phyloP scores from a whole-genome alignment of 306 rosid genomes.

The Crotalaria pallida region DNA sequence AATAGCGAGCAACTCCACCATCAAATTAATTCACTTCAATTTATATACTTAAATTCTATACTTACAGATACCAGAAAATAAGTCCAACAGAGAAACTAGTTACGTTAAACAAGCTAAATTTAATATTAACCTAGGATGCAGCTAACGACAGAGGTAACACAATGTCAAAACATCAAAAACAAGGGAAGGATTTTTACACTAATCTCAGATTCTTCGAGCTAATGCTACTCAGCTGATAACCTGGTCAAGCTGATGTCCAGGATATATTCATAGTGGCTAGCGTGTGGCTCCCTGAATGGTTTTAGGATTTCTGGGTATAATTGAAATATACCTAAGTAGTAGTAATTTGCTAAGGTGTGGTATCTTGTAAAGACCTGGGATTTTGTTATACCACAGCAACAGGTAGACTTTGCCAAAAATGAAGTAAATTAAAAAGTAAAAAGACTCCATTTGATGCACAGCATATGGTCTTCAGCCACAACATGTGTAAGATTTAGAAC shows the following conservation, averaged over 20 bases:
- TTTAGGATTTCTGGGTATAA: background rate
- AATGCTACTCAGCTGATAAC: background rate
- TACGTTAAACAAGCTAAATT: background rate
- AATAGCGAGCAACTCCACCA: background rate
- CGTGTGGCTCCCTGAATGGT: background rate
- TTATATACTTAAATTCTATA: background rate
- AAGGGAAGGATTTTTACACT: background rate
- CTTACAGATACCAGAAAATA: background rate
- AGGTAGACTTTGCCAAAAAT: background rate
- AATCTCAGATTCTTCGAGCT: background rate
- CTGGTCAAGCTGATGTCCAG: background rate
- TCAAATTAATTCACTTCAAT: conserved; percentile 3
- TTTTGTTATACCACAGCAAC: background rate
- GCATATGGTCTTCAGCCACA: background rate
- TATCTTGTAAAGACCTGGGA: background rate
- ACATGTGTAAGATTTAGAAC: background rate
- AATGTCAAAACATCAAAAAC: background rate
- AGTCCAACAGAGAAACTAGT: background rate
- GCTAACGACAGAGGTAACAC: background rate
- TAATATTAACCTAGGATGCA: background rate
- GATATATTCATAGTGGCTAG: background rate
- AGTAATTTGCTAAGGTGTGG: background rate
- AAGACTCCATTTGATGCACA: background rate
- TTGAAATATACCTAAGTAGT: background rate
- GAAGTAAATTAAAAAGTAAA: background rate